phyloP scores from a whole-genome alignment of 805 yeast genomes.

The Candida silvicultrix region DNA sequence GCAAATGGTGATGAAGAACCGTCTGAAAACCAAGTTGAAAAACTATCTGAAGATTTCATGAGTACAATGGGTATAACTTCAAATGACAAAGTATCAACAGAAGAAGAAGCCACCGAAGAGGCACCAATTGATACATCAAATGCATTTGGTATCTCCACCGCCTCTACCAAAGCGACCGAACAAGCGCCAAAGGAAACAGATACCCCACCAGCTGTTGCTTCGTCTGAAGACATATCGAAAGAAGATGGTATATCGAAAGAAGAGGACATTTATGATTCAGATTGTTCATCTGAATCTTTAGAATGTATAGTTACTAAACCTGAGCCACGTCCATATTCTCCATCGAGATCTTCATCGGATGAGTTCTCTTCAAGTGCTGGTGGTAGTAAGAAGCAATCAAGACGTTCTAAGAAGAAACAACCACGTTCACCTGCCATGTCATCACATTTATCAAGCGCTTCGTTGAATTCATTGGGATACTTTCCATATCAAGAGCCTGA shows the following conservation, averaged over 20 bases:
- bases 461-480: constrained; percentile 9
- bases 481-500: constrained; percentile 7
- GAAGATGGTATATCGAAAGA: neutral
- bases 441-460: constrained; percentile 11
- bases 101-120: neutral
- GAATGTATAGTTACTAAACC: neutral
- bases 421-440: constrained; percentile 10
- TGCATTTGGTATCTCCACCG: constrained; percentile 17
- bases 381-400: neutral
- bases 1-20: neutral
- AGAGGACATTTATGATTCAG: neutral
- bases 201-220: neutral
- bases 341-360: constrained; percentile 1
- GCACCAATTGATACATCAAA: constrained; percentile 1
- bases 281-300: neutral
- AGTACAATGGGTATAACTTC: neutral
- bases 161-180: neutral
- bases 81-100: constrained; percentile 1
- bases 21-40: neutral
- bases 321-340: neutral
- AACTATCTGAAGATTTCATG: neutral
- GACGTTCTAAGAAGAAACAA: neutral
- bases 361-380: neutral
- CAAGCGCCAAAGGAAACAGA: neutral
- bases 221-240: neutral